Evolutionary conservation across 352 stramenopile genomes (phyloP).

Genomic region (Globisporangium megalacanthum): DNA sequence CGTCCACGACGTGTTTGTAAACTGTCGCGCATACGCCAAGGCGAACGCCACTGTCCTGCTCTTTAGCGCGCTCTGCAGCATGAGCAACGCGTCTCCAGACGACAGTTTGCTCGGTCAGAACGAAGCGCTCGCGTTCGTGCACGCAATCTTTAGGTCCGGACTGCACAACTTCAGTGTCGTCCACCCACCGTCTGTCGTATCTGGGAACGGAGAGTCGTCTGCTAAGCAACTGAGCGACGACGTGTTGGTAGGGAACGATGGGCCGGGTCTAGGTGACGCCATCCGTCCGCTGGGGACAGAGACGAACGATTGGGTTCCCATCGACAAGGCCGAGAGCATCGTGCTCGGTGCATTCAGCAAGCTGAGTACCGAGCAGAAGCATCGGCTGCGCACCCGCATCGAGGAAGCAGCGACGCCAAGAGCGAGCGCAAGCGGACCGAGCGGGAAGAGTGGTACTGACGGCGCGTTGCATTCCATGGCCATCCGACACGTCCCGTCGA

Average conservation of each 20-base stretch:
- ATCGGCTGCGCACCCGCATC: constrained; percentile 29
- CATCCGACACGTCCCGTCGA: constrained; percentile 6
- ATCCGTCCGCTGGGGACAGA: neutral
- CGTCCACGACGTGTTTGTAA: constrained; percentile 80
- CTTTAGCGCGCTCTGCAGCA: constrained; percentile 68
- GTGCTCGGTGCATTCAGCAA: constrained; percentile 44
- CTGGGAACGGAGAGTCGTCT: neutral
- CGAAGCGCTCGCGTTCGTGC: constrained; percentile 56
- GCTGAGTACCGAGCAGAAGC: constrained; percentile 39
- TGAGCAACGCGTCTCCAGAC: constrained; percentile 51
- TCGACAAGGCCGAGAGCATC: constrained; percentile 35
- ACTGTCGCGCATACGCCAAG: constrained; percentile 43
- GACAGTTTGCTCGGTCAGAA: constrained; percentile 65
- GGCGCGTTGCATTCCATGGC: neutral
- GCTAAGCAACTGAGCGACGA: neutral
- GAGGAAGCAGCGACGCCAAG: constrained; percentile 19
- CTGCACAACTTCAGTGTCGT: constrained; percentile 52
- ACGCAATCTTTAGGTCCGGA: constrained; percentile 49
- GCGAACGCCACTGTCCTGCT: constrained; percentile 41
- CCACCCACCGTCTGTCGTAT: constrained; percentile 17
- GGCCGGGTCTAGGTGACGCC: neutral
- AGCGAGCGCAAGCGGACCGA: neutral
- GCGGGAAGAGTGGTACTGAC: neutral
- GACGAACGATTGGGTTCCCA: constrained; percentile 27
- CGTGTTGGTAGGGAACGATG: no score